Evolutionary conservation across 257 asterid genomes (phyloP), one percentile per base, ranked within the genome.

Genomic region (Penstemon davidsonii): DNA sequence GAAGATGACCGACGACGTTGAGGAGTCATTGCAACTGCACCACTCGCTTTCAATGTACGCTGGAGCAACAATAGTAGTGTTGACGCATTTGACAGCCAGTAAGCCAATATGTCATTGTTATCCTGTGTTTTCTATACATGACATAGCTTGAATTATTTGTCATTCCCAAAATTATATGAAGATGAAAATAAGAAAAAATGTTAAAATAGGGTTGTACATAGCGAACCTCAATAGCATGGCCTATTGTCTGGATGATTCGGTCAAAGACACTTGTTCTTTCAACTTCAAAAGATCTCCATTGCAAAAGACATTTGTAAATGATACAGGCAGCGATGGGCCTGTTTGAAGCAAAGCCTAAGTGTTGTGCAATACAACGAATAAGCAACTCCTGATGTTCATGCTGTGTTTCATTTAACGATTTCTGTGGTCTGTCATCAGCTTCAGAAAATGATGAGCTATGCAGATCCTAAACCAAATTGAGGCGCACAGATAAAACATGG

Each of bases 261-360:
- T 94, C 98, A 84, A 94, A 94, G 50, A 94, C 91, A 66, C 84
- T 84, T 4, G 99, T 94, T 74, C 99, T 81, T 82, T 94, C 99
- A 75, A 94, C 99, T 81, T 94, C 99, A 68, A 94, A 94, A 59
- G 99, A 94, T 71, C 98, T 83, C 98, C 99, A 94, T 46, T 94
- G 99, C 81, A 91, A 74, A 68, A 94, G 99, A 75, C 99, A 94
- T 77, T 94, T 94, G 56, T 88, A 94, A 68, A 94, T 91, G 79
- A 91, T 86, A 74, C 98, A 91, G 67, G 99, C 96, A 60, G 99
- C 98, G 73, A 89, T 78, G 8, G 99, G 98, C 76, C 83, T 86
- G 82, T 86, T 89, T 70, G 88, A 82, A 10, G 97, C 73, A 78
- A 94, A 94, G 67, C 98, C 98, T 85, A 94, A 76, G 78, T 84